Conservation (phyloP, 2,329 filamentous ascomycete species). For the Intubia oerlemansii region DNA sequence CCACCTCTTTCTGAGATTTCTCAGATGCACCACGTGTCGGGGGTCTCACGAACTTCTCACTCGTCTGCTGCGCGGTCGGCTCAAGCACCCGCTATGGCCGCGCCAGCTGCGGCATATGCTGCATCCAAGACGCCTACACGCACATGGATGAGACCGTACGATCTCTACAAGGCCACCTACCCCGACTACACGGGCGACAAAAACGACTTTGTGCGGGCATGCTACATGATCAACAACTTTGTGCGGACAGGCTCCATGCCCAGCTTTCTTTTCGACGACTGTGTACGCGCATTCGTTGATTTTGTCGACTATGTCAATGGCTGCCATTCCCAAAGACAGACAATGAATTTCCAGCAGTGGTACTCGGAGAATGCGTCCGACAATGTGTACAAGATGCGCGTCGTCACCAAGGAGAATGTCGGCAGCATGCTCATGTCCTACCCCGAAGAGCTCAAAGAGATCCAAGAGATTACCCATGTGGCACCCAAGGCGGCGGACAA, state of each 20-base stretch:
- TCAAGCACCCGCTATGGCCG: too few relatives aligned
- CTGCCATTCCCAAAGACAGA: background rate
- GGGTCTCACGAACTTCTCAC: too few relatives aligned
- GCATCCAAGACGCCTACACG: too few relatives aligned
- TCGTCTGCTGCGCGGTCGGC: too few relatives aligned
- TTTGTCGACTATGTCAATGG: constrained; percentile 20
- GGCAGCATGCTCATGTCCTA: constrained; percentile 5
- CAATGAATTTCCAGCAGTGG: constrained; percentile 15
- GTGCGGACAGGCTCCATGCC: constrained; percentile 16
- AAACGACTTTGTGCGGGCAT: constrained; percentile 21
- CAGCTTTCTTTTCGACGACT: constrained; percentile 29
- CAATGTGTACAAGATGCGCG: constrained; percentile 8
- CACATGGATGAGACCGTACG: constrained; percentile 12
- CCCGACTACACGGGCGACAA: constrained; percentile 19
- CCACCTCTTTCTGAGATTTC: too few relatives aligned
- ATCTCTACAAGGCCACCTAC: constrained; percentile 20
- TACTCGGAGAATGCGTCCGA: constrained; percentile 12
- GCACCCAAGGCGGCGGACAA: background rate
- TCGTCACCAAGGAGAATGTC: constrained; percentile 10
- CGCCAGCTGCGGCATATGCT: too few relatives aligned
- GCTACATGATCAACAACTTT: constrained; percentile 19
- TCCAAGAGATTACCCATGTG: background rate
- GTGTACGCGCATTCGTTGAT: constrained; percentile 22
- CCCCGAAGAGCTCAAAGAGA: constrained; percentile 2
- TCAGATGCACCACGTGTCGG: too few relatives aligned